Conservation (phyloP, 2,329 filamentous ascomycete species). For the Diaporthe sp. region DNA sequence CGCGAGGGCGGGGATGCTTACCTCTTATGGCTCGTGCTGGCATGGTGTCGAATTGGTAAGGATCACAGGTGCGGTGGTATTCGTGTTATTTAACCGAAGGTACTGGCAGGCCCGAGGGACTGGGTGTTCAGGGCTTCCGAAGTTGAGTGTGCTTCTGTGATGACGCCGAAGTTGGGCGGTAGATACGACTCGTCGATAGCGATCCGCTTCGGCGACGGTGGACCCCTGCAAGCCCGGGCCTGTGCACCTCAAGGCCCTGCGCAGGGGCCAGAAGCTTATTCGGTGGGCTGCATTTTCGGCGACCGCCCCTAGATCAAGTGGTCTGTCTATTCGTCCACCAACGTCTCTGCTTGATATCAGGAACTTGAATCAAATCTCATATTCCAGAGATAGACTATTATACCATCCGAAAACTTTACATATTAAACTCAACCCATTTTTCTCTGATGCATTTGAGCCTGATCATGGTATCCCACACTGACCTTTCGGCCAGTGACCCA, state of each 20-base stretch:
- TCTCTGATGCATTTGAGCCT: background rate
- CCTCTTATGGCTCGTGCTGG: constrained; percentile 69
- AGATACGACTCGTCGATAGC: background rate
- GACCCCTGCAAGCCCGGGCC: constrained; percentile 14
- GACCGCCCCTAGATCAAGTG: no score
- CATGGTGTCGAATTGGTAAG: constrained; percentile 56
- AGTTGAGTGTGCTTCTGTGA: background rate
- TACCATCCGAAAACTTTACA: background rate
- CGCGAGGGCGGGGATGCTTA: constrained; percentile 47
- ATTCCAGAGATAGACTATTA: background rate
- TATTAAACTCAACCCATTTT: no score
- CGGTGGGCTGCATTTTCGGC: constrained; percentile 28
- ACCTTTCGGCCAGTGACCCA: background rate
- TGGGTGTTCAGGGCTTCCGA: background rate
- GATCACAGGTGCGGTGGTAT: background rate
- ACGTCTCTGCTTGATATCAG: background rate
- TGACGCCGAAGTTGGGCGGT: background rate
- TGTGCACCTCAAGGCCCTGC: background rate
- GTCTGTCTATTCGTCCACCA: background rate
- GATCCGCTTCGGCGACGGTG: background rate
- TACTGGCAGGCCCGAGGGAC: background rate
- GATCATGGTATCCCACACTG: background rate
- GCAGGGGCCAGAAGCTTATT: constrained; percentile 38
- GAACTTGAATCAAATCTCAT: background rate
- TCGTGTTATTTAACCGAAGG: no score